These are phyloP conservation scores for Goniomonas avonlea DNA, from an alignment of 78 protist species.

Conservation along the genomic window DNA sequence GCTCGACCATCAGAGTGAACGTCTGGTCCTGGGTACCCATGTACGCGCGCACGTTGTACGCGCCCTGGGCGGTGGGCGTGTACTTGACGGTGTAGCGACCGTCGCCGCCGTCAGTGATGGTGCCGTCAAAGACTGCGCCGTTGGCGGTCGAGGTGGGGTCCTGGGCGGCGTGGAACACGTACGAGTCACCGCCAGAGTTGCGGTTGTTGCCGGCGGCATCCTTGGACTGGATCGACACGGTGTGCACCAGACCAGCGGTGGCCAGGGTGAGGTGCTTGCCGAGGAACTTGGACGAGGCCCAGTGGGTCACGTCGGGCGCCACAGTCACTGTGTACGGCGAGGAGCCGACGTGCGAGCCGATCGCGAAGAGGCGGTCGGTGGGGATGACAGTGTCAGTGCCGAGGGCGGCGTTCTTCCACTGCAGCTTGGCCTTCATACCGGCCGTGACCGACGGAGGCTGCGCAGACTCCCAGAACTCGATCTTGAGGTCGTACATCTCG, in stretches of 20 bases:
- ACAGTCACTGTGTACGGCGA: neutral
- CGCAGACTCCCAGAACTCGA: too few relatives aligned
- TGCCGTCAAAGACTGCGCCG: too few relatives aligned
- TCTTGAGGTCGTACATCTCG: too few relatives aligned
- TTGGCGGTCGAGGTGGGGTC: too few relatives aligned
- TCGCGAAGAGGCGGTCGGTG: neutral
- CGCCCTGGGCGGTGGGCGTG: neutral
- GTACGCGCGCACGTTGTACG: neutral
- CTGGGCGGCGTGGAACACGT: too few relatives aligned
- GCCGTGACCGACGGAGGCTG: too few relatives aligned
- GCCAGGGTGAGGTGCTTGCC: neutral
- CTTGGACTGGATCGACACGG: conserved; percentile 9
- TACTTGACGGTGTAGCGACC: neutral
- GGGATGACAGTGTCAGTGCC: neutral
- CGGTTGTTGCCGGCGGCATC: neutral
- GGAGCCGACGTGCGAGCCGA: neutral
- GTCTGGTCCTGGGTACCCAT: conserved; percentile 1
- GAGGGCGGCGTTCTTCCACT: neutral
- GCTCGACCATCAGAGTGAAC: conserved; percentile 14
- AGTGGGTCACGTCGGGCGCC: conserved; percentile 2
- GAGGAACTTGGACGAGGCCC: neutral
- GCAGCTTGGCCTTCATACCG: too few relatives aligned
- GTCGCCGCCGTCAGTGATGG: neutral
- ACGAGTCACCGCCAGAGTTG: too few relatives aligned
- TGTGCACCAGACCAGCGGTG: neutral